phyloP scores from a whole-genome alignment of 192 early-diverging fungal species.

The Dispira simplex region DNA sequence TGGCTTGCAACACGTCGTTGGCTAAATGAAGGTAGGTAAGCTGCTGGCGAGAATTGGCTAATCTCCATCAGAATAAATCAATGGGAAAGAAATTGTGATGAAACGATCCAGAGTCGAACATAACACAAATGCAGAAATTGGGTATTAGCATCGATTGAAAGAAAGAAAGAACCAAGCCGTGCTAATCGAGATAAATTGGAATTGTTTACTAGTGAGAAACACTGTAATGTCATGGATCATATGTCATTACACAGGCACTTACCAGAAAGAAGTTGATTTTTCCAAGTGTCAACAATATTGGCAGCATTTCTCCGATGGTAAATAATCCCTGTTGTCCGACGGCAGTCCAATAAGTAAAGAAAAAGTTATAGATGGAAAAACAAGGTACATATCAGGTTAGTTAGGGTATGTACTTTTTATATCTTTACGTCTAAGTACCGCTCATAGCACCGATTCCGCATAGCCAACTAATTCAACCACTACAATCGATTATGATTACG shows the following conservation, averaged over 20 bases:
- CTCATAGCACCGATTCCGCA: too few relatives aligned
- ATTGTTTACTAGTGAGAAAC: too few relatives aligned
- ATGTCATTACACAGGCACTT: not conserved
- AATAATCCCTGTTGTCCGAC: constrained; percentile 13
- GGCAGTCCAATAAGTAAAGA: not conserved
- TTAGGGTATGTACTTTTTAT: not conserved
- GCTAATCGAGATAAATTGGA: too few relatives aligned
- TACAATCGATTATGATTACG: not conserved
- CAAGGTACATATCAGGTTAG: not conserved
- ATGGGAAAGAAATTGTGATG: not conserved
- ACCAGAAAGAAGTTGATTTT: constrained; percentile 11
- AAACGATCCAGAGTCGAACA: not conserved
- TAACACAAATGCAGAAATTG: not conserved
- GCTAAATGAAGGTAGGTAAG: constrained; percentile 14
- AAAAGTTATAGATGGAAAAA: not conserved
- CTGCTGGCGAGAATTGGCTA: constrained; percentile 4
- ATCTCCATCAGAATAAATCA: not conserved
- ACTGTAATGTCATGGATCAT: too few relatives aligned
- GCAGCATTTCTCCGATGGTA: constrained; percentile 14
- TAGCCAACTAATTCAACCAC: not conserved
- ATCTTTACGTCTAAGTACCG: too few relatives aligned
- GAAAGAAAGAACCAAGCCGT: too few relatives aligned
- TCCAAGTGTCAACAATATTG: constrained; percentile 15
- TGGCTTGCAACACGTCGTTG: constrained; percentile 15
- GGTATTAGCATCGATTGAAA: too few relatives aligned